These are phyloP conservation scores for Globisporangium viniferum DNA, from an alignment of 352 stramenopile species.

Conservation along the genomic window DNA sequence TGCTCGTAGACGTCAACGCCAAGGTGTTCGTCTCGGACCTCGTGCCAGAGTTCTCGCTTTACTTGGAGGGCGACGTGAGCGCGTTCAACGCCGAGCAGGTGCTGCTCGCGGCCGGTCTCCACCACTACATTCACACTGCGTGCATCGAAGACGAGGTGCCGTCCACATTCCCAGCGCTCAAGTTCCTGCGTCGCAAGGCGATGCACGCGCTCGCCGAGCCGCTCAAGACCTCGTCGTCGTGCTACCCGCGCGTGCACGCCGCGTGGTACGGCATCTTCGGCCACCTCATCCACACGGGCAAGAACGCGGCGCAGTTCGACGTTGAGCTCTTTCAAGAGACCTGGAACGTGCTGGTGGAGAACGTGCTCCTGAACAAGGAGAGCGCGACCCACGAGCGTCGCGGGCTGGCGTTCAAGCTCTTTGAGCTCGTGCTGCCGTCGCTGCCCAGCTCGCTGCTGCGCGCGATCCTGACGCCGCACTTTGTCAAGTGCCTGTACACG, in stretches of 20 bases:
- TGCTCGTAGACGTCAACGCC: slow-evolving; percentile 48
- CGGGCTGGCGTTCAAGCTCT: slow-evolving; percentile 78
- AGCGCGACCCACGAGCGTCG: slow-evolving; percentile 75
- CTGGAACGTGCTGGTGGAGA: slow-evolving; percentile 82
- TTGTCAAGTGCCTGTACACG: slow-evolving; percentile 83
- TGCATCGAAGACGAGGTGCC: slow-evolving; percentile 38
- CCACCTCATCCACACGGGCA: slow-evolving; percentile 53
- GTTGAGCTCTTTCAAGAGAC: slow-evolving; percentile 69
- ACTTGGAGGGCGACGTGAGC: slow-evolving; percentile 34
- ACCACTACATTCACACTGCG: slow-evolving; percentile 58
- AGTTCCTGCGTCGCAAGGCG: slow-evolving; percentile 56
- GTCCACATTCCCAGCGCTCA: slow-evolving; percentile 32
- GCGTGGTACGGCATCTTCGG: slow-evolving; percentile 78
- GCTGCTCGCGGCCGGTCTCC: slow-evolving; percentile 64
- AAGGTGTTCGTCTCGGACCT: slow-evolving; percentile 52
- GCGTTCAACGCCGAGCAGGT: slow-evolving; percentile 78
- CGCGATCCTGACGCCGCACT: slow-evolving; percentile 65
- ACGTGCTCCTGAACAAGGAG: slow-evolving; percentile 45
- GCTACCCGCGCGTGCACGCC: slow-evolving; percentile 77
- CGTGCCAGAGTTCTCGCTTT: slow-evolving; percentile 25
- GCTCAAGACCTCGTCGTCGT: slow-evolving; percentile 60
- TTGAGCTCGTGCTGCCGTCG: slow-evolving; percentile 62
- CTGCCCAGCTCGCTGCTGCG: slow-evolving; percentile 49
- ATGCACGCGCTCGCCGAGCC: slow-evolving; percentile 60
- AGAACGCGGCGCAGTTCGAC: slow-evolving; percentile 38